These are phyloP conservation scores for Magnaporthiopsis poae DNA, from an alignment of 2,329 filamentous ascomycete genomes.

Conservation along the genomic window DNA sequence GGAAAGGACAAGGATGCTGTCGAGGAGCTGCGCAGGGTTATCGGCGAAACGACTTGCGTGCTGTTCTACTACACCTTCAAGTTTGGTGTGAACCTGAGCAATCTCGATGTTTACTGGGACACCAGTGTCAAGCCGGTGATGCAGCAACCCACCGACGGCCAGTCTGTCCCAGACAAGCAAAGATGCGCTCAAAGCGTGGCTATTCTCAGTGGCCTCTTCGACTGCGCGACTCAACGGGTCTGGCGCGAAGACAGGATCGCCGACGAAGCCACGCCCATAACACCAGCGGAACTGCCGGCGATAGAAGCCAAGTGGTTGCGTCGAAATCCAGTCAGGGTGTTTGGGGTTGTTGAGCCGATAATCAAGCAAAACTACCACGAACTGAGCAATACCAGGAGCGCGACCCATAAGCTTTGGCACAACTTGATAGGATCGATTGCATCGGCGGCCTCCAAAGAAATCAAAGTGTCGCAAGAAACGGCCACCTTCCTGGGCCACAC, in stretches of 20 bases:
- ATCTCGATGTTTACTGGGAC: slow-evolving; percentile 72
- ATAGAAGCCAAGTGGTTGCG: slow-evolving; percentile 83
- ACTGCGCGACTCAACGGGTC: slow-evolving; percentile 44
- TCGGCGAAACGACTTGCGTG: slow-evolving; percentile 64
- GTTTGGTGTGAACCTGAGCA: slow-evolving; percentile 54
- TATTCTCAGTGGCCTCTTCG: slow-evolving; percentile 65
- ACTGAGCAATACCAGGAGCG: slow-evolving; percentile 50
- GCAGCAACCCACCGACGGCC: slow-evolving; percentile 40
- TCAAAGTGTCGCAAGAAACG: slow-evolving; percentile 77
- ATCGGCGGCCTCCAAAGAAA: slow-evolving; percentile 68
- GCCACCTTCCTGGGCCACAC: slow-evolving; percentile 67
- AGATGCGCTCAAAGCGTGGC: slow-evolving; percentile 51
- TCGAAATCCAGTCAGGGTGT: slow-evolving; percentile 55
- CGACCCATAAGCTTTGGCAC: slow-evolving; percentile 46
- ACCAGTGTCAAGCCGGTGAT: slow-evolving; percentile 59
- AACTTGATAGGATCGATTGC: slow-evolving; percentile 53
- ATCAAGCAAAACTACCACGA: slow-evolving; percentile 53
- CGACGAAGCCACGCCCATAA: slow-evolving; percentile 42
- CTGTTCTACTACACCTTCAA: slow-evolving; percentile 75
- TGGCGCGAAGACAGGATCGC: slow-evolving; percentile 70
- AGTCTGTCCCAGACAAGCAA: slow-evolving; percentile 28
- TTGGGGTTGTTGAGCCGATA: slow-evolving; percentile 50
- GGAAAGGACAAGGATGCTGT: slow-evolving; percentile 35
- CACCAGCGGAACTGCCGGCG: slow-evolving; percentile 66
- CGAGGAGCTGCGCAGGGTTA: slow-evolving; percentile 46